Conservation (phyloP, 495 filamentous ascomycete genomes). For the Trichodelitschia bisporula region DNA sequence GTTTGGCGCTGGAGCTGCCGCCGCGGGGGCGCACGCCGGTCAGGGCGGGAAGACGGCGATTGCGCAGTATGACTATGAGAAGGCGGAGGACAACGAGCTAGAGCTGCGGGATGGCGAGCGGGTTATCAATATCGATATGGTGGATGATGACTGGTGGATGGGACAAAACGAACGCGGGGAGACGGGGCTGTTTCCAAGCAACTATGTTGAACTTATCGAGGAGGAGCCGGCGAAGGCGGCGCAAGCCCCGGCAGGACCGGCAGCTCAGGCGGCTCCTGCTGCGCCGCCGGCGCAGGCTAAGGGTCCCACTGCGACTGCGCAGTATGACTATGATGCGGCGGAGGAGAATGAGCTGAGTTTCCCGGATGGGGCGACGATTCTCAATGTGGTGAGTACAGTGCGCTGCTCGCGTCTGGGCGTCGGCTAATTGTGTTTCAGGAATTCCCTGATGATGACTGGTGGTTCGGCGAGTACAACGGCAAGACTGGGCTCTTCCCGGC, state of each 20-base stretch:
- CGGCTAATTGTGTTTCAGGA: conserved; percentile 26
- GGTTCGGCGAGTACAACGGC: conserved; percentile 67
- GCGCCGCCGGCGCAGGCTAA: conserved; percentile 10
- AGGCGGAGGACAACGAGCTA: conserved; percentile 88
- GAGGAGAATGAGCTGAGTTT: conserved; percentile 96
- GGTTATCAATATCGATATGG: conserved; percentile 92
- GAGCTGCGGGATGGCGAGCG: conserved; percentile 75
- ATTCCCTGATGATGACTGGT: conserved; percentile 98
- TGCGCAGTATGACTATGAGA: conserved; percentile 88
- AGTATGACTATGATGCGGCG: conserved; percentile 93
- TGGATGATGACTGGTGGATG: conserved; percentile 95
- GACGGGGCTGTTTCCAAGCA: conserved; percentile 77
- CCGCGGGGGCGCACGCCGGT: conserved; percentile 7
- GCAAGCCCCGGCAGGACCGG: conserved; percentile 12
- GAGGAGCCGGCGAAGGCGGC: conserved; percentile 16
- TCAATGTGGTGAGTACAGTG: conserved; percentile 27
- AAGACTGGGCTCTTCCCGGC: conserved; percentile 57
- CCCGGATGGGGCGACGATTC: conserved; percentile 63
- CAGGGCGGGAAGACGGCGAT: conserved; percentile 40
- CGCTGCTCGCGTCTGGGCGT: not conserved
- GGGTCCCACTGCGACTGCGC: conserved; percentile 48
- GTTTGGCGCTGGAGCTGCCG: conserved; percentile 17
- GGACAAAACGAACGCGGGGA: conserved; percentile 63
- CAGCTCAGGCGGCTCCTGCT: conserved; percentile 15
- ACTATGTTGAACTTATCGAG: conserved; percentile 77